phyloP scores from a whole-genome alignment of 2,329 filamentous ascomycete genomes.

The Clarireedia sp. region DNA sequence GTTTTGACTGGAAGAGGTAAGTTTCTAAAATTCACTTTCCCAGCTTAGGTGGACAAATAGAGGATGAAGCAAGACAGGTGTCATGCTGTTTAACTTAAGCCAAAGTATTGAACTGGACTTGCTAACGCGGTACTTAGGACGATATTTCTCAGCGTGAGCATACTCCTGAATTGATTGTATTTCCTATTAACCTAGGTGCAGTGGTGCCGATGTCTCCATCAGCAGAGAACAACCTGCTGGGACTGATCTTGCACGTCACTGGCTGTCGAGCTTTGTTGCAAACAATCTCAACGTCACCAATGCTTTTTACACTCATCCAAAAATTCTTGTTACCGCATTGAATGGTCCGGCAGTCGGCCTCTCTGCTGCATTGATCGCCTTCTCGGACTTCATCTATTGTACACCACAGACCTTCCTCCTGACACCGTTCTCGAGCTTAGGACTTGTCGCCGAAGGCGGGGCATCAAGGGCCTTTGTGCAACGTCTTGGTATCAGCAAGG shows the following conservation, averaged over 20 bases:
- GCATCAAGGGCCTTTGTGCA: slow-evolving; percentile 71
- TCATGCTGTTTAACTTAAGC: no score
- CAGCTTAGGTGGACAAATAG: no score
- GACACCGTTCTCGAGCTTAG: slow-evolving; percentile 84
- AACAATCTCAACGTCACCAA: slow-evolving; percentile 87
- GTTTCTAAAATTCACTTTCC: not conserved
- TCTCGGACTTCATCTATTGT: slow-evolving; percentile 89
- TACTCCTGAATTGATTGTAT: not conserved
- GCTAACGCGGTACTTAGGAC: slow-evolving; percentile 24
- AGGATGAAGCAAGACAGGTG: no score
- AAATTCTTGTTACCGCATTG: slow-evolving; percentile 83
- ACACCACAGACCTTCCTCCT: slow-evolving; percentile 75
- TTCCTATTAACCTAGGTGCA: slow-evolving; percentile 30
- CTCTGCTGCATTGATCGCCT: slow-evolving; percentile 71
- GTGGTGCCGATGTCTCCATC: slow-evolving; percentile 70
- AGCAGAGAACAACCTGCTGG: slow-evolving; percentile 35
- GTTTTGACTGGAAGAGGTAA: slow-evolving; percentile 72
- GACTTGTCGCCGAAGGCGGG: slow-evolving; percentile 83
- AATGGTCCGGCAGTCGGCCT: slow-evolving; percentile 90
- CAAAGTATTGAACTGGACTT: not conserved
- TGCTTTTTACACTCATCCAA: slow-evolving; percentile 87
- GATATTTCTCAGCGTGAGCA: slow-evolving; percentile 77
- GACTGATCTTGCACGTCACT: slow-evolving; percentile 40
- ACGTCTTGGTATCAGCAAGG: slow-evolving; percentile 69
- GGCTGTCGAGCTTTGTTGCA: slow-evolving; percentile 65